Conservation (phyloP, 2,329 filamentous ascomycete species). For the Scedosporium minutisporum region DNA sequence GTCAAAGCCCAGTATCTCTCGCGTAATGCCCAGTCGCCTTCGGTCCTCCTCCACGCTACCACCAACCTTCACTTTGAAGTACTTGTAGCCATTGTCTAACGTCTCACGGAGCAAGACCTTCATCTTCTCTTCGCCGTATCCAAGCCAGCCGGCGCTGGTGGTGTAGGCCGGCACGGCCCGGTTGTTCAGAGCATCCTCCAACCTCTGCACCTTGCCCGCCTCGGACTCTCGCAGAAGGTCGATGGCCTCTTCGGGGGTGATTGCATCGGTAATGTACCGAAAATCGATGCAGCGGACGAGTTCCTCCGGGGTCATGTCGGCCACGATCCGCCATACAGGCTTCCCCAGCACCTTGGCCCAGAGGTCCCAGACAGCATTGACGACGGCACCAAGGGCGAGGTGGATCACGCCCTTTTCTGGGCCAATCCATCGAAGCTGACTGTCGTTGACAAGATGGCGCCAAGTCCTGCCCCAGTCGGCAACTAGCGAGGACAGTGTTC, state of each 20-base stretch:
- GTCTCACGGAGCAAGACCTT: slow-evolving; percentile 64
- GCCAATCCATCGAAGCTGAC: slow-evolving; percentile 85
- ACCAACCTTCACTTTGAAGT: slow-evolving; percentile 91
- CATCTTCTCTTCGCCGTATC: slow-evolving; percentile 84
- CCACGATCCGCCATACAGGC: slow-evolving; percentile 83
- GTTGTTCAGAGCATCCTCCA: slow-evolving; percentile 63
- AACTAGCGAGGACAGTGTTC: slow-evolving; percentile 67
- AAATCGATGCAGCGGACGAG: slow-evolving; percentile 86
- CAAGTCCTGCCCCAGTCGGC: slow-evolving; percentile 79
- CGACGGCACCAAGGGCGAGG: slow-evolving; percentile 77
- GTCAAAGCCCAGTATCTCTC: slow-evolving; percentile 75
- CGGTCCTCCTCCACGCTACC: slow-evolving; percentile 62
- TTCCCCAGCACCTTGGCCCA: slow-evolving; percentile 82
- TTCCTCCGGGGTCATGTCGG: slow-evolving; percentile 82
- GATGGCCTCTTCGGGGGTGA: slow-evolving; percentile 77
- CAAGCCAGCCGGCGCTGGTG: slow-evolving; percentile 84
- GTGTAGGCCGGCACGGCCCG: slow-evolving; percentile 83
- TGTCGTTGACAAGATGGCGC: slow-evolving; percentile 85
- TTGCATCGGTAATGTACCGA: slow-evolving; percentile 86
- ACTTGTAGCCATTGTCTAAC: slow-evolving; percentile 63
- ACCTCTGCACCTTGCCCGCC: slow-evolving; percentile 57
- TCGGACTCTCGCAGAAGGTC: slow-evolving; percentile 58
- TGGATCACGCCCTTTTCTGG: slow-evolving; percentile 93
- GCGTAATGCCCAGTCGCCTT: slow-evolving; percentile 60
- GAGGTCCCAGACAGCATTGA: slow-evolving; percentile 92